A percentile compares a stretch with the other conserved stretches of the same genome.
Conservation (phyloP, 2,329 filamentous ascomycete genomes). For the Chaetomium sp. region DNA sequence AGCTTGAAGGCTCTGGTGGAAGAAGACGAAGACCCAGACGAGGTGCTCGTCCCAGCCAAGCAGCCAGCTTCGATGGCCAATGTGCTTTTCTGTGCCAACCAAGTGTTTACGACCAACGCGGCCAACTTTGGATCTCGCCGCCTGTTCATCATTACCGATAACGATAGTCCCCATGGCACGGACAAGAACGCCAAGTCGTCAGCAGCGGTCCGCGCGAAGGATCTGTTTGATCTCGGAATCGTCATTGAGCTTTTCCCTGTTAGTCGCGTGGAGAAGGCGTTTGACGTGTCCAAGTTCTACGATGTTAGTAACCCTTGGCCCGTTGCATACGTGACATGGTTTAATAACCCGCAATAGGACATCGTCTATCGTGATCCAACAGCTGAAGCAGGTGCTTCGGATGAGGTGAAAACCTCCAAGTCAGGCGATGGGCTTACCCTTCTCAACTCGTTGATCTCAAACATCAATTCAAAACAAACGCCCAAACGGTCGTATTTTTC, state of each 20-base stretch:
- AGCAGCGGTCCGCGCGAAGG: slow-evolving; percentile 82
- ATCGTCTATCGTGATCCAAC: slow-evolving; percentile 78
- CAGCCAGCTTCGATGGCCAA: slow-evolving; percentile 76
- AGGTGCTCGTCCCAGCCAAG: slow-evolving; percentile 62
- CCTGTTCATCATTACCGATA: slow-evolving; percentile 93
- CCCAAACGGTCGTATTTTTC: slow-evolving; percentile 82
- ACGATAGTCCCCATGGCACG: slow-evolving; percentile 73
- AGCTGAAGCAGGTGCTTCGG: slow-evolving; percentile 58
- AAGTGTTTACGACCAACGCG: slow-evolving; percentile 91
- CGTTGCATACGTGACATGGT: neutral
- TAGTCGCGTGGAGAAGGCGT: slow-evolving; percentile 60
- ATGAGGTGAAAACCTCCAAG: slow-evolving; percentile 56
- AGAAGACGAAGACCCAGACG: slow-evolving; percentile 63
- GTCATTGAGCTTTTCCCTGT: slow-evolving; percentile 92
- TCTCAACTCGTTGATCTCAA: slow-evolving; percentile 72
- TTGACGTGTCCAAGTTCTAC: slow-evolving; percentile 83
- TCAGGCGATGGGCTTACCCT: slow-evolving; percentile 71
- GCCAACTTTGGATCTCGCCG: slow-evolving; percentile 89
- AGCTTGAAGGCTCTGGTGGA: slow-evolving; percentile 68
- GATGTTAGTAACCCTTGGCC: slow-evolving; percentile 53
- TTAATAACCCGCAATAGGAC: slow-evolving; percentile 48
- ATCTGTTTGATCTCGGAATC: slow-evolving; percentile 89
- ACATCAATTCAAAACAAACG: slow-evolving; percentile 84
- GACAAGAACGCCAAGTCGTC: slow-evolving; percentile 68
- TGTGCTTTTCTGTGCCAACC: slow-evolving; percentile 88